Base-by-base conservation (phyloP, 1,284 basidiomycete genomes). In the Ceratobasidium sp. region DNA sequence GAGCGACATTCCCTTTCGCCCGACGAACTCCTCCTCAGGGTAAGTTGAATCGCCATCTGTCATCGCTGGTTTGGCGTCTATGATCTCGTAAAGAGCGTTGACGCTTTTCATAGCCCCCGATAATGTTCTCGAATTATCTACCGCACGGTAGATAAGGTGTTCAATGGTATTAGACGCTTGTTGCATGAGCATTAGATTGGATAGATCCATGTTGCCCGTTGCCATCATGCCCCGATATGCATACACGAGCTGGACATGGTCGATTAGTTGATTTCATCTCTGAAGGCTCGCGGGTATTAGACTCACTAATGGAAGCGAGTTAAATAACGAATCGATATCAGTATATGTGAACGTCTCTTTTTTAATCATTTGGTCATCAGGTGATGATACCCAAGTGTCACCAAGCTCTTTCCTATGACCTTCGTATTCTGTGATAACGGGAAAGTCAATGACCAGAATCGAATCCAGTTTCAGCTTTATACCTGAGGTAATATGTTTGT, bases 11-110 rank as follows among this genome's bases (percentile, higher is more conserved):
- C 71, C 77, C 52, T 75, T 69, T 51, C 57, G 40, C 51, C 17
- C 25, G 5, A 32, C 19, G 25, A 32, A 66, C 15, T 59, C 51
- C 19, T 40, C 49, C 3, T 51, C 46, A n/a, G 78, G 77, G 51
- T 78, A 78, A 6, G 34, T 19, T 52, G 43, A 43, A 5, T 22
- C n/a, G 15, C 77, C 78, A 22, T 78, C 78, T 49, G 44, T 52
- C 19, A 78, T 65, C 32, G 34, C 25, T 29, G 67, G 75, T 40
- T 32, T 54, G 40, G 76, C 68, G 4, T 70, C 29, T 25, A 68
- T 56, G 9, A 76, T 34, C n/a, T 77, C 78, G 49, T 78, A 78
- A 7, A 78, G 56, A 1, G 44, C 56, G 37, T 56, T 56, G 29
- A 77, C 22, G 22, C 51, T 25, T 49, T 43, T 64, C 46, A 76